Evolutionary conservation across 345 rosid genomes (phyloP), one percentile per base, ranked within the genome.

Genomic region (Dipteronia sinensis): DNA sequence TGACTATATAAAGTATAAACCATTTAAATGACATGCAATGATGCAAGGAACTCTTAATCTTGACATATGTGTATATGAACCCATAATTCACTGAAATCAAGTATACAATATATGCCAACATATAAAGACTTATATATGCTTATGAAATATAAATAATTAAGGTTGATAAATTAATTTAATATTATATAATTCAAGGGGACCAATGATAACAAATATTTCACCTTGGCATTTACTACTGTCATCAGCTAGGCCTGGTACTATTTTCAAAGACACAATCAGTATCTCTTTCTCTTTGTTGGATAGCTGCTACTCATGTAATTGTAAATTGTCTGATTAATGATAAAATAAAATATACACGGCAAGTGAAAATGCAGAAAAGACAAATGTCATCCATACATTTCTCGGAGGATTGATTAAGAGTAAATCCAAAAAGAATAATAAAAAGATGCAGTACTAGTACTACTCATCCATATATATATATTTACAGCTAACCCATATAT

Each of bases 301-400:
- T 31, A 38, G 47, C 55, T 49, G 47, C 55, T 49, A 12, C 13
- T 38, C 7, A n/a, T 38, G 11, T 53, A 17, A 51, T 34, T 34
- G 38, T 34, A 34, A 34, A 4, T 34, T 34, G 38, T 42, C 10
- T 42, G 1, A 19, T 3, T 3, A 20, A 16, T 38, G 9, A 58
- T 2, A 10, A 17, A 20, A 2, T 59, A 61, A 61, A 53, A 56
- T 8, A 7, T 1, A 42, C 46, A 42, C 19, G 12, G n/a, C 29
- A 34, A 7, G 11, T 9, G 10, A 72, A 72, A 72, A 72, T 20
- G 22, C 38, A 15, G 25, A 59, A 40, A 72, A 72, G 66, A 72
- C 53, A 59, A 19, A 58, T 31, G 65, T 3, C 31, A 72, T 56
- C 66, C 3, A 38, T 16, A 38, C 5, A 8, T 22, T 59, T 5